Percentiles rank a stretch among this genome's conserved stretches.
phyloP scores from a whole-genome alignment of 345 rosid species.

The Gynandropsis gynandra region DNA sequence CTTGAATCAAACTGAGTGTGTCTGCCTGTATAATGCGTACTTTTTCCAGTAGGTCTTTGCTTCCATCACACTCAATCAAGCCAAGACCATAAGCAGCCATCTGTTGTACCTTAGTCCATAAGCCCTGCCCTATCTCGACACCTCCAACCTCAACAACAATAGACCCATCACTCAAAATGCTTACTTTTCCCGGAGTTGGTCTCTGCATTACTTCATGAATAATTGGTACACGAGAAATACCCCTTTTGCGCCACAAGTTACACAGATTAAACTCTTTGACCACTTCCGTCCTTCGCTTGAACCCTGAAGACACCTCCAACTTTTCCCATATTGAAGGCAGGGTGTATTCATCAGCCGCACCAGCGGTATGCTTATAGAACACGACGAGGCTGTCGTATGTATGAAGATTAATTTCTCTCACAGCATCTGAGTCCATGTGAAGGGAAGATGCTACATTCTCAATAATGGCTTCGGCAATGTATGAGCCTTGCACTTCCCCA shows the following conservation, averaged over 20 bases:
- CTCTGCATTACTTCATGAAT: constrained; percentile 26
- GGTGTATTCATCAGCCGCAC: constrained; percentile 52
- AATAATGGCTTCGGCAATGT: constrained; percentile 56
- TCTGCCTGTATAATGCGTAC: constrained; percentile 55
- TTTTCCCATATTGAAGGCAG: constrained; percentile 54
- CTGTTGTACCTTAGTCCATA: constrained; percentile 77
- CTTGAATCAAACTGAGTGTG: constrained; percentile 56
- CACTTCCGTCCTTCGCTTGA: constrained; percentile 33
- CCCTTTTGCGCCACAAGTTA: constrained; percentile 52
- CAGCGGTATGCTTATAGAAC: constrained; percentile 33
- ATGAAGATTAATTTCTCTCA: constrained; percentile 56
- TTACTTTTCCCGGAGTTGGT: constrained; percentile 61
- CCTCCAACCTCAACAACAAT: constrained; percentile 74
- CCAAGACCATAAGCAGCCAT: constrained; percentile 62
- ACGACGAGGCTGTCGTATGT: constrained; percentile 35
- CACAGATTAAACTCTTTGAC: constrained; percentile 41
- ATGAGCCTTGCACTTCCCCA: constrained; percentile 65
- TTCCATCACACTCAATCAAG: constrained; percentile 33
- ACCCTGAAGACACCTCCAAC: constrained; percentile 37
- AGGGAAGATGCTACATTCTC: constrained; percentile 64
- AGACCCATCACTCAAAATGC: constrained; percentile 62
- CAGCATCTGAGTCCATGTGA: constrained; percentile 47
- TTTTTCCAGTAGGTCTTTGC: constrained; percentile 37
- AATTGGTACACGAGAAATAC: constrained; percentile 63
- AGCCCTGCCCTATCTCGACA: constrained; percentile 68